Evolutionary conservation across 768 basidiomycete species (phyloP).

Genomic region (Brasilioporus rufonigricans): DNA sequence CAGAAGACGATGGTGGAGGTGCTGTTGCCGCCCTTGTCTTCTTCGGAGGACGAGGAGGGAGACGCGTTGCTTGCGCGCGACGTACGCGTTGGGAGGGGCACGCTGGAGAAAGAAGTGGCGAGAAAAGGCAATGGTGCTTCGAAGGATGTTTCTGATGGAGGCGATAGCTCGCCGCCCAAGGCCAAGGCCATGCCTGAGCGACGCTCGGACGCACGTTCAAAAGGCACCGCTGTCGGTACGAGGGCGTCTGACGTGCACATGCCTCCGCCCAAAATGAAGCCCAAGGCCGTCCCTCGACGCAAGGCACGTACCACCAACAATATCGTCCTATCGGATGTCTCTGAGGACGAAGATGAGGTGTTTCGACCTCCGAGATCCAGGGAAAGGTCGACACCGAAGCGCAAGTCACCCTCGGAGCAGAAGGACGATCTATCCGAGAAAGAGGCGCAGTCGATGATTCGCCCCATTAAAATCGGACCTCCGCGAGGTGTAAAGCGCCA

Average conservation of each 20-base stretch:
- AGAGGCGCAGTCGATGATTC: not conserved
- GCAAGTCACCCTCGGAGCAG: not conserved
- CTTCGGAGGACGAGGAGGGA: constrained; percentile 11
- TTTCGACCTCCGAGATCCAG: constrained; percentile 1
- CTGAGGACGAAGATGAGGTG: constrained; percentile 5
- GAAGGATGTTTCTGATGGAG: constrained; percentile 4
- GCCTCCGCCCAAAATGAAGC: not conserved
- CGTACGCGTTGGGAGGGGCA: too few relatives aligned
- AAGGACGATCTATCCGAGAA: not conserved
- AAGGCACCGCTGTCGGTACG: not conserved
- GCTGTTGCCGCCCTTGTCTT: constrained; percentile 9
- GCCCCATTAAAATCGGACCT: constrained; percentile 23
- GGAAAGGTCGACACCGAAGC: not conserved
- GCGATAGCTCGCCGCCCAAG: constrained; percentile 1
- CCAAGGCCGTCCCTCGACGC: not conserved
- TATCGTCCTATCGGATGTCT: not conserved
- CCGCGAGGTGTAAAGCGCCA: constrained; percentile 23
- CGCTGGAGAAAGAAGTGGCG: not conserved
- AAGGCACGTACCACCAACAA: not conserved
- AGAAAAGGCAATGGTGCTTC: not conserved
- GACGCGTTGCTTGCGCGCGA: too few relatives aligned
- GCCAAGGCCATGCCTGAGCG: not conserved
- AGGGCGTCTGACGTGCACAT: not conserved
- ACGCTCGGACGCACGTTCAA: not conserved
- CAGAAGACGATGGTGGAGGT: constrained; percentile 10